Evolutionary conservation across 768 basidiomycete species (phyloP).

Genomic region (Trametes cubensis): DNA sequence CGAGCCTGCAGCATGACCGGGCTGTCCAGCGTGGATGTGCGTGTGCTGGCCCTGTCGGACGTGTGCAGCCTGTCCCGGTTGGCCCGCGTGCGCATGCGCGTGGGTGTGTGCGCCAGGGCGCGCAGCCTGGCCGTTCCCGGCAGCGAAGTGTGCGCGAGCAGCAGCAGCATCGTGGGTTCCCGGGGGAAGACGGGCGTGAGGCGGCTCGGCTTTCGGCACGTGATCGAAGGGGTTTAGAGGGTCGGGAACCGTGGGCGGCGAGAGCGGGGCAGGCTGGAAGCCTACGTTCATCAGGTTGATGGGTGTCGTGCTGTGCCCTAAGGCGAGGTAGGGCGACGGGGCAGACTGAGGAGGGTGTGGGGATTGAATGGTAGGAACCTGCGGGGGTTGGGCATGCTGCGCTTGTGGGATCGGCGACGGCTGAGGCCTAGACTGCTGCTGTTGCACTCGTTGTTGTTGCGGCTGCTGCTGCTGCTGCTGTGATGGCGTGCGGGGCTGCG

Average conservation of each 20-base stretch:
- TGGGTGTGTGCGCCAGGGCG: conserved; percentile 25
- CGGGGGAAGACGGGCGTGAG: conserved; percentile 18
- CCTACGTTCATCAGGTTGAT: conserved; percentile 35
- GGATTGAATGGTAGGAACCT: conserved; percentile 25
- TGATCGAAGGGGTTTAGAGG: conserved; percentile 23
- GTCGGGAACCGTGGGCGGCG: conserved; percentile 25
- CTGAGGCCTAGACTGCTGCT: conserved; percentile 17
- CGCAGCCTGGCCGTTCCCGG: conserved; percentile 21
- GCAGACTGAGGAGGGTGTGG: conserved; percentile 29
- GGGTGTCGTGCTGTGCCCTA: conserved; percentile 27
- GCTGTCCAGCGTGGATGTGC: conserved; percentile 13
- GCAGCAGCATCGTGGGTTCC: conserved; percentile 22
- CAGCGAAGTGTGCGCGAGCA: conserved; percentile 19
- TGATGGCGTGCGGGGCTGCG: conserved; percentile 6
- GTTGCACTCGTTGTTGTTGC: conserved; percentile 17
- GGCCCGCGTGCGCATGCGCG: conserved; percentile 12
- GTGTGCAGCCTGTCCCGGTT: conserved; percentile 13
- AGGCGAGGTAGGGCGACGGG: conserved; percentile 31
- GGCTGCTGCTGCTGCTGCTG: conserved; percentile 4
- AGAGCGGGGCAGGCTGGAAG: conserved; percentile 35
- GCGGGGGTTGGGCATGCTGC: conserved; percentile 28
- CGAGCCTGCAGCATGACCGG: conserved; percentile 7
- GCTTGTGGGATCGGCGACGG: conserved; percentile 26
- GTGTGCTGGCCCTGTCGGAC: conserved; percentile 9
- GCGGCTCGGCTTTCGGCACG: conserved; percentile 11